Conservation (phyloP, 257 asterid genomes). For the Plectranthus barbatus region DNA sequence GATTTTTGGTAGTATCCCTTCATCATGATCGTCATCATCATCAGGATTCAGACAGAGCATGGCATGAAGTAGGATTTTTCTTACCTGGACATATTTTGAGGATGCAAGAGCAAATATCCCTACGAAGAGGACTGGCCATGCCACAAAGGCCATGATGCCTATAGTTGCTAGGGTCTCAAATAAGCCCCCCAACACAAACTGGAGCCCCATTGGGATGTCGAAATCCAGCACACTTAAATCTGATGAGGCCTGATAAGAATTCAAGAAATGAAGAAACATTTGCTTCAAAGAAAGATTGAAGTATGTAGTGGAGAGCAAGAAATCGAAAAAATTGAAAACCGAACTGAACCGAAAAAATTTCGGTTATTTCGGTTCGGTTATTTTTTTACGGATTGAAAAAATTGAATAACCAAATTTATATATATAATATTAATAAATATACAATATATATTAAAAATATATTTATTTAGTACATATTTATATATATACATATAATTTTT, state of each 20-base stretch:
- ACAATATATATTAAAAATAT: too few relatives aligned
- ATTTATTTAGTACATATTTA: too few relatives aligned
- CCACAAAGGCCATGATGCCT: conserved; percentile 51
- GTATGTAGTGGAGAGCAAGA: too few relatives aligned
- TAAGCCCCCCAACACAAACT: conserved; percentile 27
- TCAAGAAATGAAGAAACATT: background rate
- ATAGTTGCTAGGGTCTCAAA: conserved; percentile 45
- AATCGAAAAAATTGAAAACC: too few relatives aligned
- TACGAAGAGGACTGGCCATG: conserved; percentile 78
- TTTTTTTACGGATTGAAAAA: too few relatives aligned
- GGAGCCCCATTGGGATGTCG: conserved; percentile 49
- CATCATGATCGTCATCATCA: too few relatives aligned
- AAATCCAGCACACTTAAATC: conserved; percentile 65
- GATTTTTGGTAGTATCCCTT: conserved; percentile 71
- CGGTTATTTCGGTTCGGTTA: too few relatives aligned
- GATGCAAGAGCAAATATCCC: conserved; percentile 48
- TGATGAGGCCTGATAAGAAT: conserved; percentile 52
- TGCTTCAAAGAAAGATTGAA: background rate
- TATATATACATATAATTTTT: too few relatives aligned
- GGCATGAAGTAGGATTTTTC: background rate
- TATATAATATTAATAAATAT: too few relatives aligned
- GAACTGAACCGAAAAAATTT: too few relatives aligned
- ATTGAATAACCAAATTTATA: too few relatives aligned
- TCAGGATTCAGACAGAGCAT: too few relatives aligned
- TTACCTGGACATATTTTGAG: conserved; percentile 69